Conservation (phyloP, 139 green algal species). For the Micractinium conductrix region DNA sequence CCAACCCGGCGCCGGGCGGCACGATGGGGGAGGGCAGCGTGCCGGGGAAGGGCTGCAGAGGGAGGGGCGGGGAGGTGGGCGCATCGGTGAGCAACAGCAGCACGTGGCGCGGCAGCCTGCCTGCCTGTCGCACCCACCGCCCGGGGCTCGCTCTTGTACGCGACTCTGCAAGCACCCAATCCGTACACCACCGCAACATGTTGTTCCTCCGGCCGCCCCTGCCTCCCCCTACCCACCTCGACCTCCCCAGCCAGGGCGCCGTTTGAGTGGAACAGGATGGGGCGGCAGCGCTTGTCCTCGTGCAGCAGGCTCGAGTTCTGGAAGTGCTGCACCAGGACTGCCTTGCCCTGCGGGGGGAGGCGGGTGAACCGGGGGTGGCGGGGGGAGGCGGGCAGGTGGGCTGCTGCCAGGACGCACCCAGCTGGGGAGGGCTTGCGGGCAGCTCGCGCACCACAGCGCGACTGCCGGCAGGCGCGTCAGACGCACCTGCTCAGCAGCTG, state of each 20-base stretch:
- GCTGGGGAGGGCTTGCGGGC: too few relatives aligned
- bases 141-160: background rate
- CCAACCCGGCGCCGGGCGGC: background rate
- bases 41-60: constrained; percentile 10
- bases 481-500: background rate
- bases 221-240: constrained; percentile 3
- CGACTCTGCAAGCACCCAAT: too few relatives aligned
- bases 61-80: background rate
- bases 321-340: constrained; percentile 94
- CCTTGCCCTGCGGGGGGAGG: constrained; percentile 70
- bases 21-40: constrained; percentile 17
- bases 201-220: too few relatives aligned
- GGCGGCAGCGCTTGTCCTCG: constrained; percentile 98
- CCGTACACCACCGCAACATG: too few relatives aligned
- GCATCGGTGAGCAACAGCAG: too few relatives aligned
- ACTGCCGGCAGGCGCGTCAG: background rate
- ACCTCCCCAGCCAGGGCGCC: constrained; percentile 54
- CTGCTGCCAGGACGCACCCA: too few relatives aligned
- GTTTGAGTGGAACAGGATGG: constrained; percentile 88
- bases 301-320: constrained; percentile 97
- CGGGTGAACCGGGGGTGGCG: background rate
- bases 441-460: background rate
- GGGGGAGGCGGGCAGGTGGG: too few relatives aligned
- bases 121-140: background rate
- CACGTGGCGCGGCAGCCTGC: background rate